Conservation (phyloP, 2,329 filamentous ascomycete genomes). For the Escovopsis sp. region DNA sequence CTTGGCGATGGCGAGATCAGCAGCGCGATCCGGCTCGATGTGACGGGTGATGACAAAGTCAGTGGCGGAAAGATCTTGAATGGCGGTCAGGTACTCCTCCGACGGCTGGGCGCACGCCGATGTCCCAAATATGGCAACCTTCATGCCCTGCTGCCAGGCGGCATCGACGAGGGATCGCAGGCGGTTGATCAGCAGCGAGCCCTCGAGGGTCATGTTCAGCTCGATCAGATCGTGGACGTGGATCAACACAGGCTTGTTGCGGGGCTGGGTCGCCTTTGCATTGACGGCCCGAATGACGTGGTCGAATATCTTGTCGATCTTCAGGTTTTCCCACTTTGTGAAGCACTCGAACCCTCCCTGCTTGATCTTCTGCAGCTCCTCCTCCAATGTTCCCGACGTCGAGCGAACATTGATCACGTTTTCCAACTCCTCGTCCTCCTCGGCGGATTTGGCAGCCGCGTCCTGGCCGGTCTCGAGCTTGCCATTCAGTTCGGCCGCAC, state of each 20-base stretch:
- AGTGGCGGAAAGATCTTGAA: constrained; percentile 23
- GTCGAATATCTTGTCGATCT: constrained; percentile 42
- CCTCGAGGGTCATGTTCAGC: constrained; percentile 53
- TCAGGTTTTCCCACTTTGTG: constrained; percentile 45
- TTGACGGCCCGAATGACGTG: constrained; percentile 37
- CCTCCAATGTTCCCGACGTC: constrained; percentile 20
- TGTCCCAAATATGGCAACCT: constrained; percentile 68
- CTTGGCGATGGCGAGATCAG: constrained; percentile 4
- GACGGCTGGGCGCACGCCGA: constrained; percentile 41
- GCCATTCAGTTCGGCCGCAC: constrained; percentile 39
- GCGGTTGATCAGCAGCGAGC: constrained; percentile 52
- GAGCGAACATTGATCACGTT: constrained; percentile 16
- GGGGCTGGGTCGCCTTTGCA: constrained; percentile 13
- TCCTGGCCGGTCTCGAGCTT: constrained; percentile 34
- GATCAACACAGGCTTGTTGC: constrained; percentile 46
- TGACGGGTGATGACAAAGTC: constrained; percentile 27
- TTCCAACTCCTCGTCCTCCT: constrained; percentile 23
- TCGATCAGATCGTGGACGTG: constrained; percentile 73
- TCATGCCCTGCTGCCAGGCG: constrained; percentile 54
- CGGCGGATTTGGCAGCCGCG: constrained; percentile 12
- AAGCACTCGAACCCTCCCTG: constrained; percentile 23
- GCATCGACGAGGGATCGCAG: constrained; percentile 59
- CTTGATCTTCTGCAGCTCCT: constrained; percentile 29
- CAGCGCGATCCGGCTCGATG: constrained; percentile 17
- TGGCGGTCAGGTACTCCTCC: constrained; percentile 25